A percentile compares a stretch with the other conserved stretches of the same genome.
Evolutionary conservation across 2,329 filamentous ascomycete genomes (phyloP).

Genomic region (Graphiopsis chlorocephala): DNA sequence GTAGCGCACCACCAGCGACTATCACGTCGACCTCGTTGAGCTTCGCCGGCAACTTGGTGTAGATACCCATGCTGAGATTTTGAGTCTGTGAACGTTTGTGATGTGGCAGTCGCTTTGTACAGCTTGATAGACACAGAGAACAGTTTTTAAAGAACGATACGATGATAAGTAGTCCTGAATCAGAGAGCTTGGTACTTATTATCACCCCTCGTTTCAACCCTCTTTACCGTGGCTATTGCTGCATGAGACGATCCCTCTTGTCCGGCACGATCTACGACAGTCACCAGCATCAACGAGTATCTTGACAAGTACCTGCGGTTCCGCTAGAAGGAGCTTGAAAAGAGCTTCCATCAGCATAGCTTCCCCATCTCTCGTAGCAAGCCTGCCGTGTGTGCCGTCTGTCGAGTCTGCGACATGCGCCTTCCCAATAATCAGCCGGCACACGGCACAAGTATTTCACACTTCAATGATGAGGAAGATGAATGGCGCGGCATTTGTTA

Average conservation of each 20-base stretch:
- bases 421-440: background rate
- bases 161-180: background rate
- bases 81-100: background rate
- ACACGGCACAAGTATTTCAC: background rate
- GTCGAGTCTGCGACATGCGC: background rate
- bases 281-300: background rate
- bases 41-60: slow-evolving; percentile 37
- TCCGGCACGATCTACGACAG: background rate
- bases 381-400: background rate
- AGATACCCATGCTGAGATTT: slow-evolving; percentile 20
- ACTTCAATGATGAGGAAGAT: too few species aligned
- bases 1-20: slow-evolving; percentile 45
- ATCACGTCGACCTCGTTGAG: slow-evolving; percentile 51
- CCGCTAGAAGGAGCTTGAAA: background rate
- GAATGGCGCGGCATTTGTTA: background rate
- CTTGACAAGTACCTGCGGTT: background rate
- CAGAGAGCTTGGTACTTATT: background rate
- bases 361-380: background rate
- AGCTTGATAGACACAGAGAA: background rate
- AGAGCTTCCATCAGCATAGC: too few species aligned
- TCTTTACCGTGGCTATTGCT: background rate
- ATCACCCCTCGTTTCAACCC: background rate
- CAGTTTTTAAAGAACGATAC: too few species aligned
- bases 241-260: background rate
- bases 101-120: background rate